phyloP scores from a whole-genome alignment of 2,329 filamentous ascomycete species.

The Purpureocillium lavendulum region DNA sequence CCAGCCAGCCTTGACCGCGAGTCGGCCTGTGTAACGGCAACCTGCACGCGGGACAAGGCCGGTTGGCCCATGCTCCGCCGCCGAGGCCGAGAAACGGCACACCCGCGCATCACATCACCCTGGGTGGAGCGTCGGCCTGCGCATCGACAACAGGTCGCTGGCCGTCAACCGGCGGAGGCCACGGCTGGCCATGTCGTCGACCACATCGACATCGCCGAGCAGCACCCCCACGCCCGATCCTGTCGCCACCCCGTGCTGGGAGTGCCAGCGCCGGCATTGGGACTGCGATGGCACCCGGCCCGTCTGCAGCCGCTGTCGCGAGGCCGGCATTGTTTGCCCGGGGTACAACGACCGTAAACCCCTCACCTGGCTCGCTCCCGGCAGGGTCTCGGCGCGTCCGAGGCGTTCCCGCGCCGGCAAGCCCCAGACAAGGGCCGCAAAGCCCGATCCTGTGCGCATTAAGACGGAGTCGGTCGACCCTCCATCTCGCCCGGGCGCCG shows the following conservation, averaged over 20 bases:
- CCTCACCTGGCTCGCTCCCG: constrained; percentile 29
- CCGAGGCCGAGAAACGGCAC: too few relatives aligned
- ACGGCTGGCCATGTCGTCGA: too few relatives aligned
- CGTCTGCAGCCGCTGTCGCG: constrained; percentile 26
- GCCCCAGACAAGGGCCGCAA: neutral
- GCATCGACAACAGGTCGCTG: too few relatives aligned
- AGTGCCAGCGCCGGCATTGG: constrained; percentile 29
- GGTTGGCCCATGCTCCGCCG: too few relatives aligned
- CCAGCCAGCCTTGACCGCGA: too few relatives aligned
- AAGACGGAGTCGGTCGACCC: neutral
- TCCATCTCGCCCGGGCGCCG: neutral
- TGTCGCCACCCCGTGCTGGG: constrained; percentile 26
- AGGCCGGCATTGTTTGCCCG: constrained; percentile 24
- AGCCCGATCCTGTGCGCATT: neutral
- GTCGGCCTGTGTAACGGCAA: too few relatives aligned
- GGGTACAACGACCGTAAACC: constrained; percentile 29
- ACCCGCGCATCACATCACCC: too few relatives aligned
- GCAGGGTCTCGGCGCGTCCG: constrained; percentile 22
- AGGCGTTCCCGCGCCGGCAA: constrained; percentile 4
- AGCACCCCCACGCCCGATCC: neutral
- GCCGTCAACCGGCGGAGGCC: too few relatives aligned
- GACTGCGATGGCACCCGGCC: constrained; percentile 29
- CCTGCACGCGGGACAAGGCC: too few relatives aligned
- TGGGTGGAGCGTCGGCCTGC: too few relatives aligned
- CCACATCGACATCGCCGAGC: too few relatives aligned